Base-by-base conservation (phyloP, 129 eudicot genomes). In the Gnaphalium uliginosum region DNA sequence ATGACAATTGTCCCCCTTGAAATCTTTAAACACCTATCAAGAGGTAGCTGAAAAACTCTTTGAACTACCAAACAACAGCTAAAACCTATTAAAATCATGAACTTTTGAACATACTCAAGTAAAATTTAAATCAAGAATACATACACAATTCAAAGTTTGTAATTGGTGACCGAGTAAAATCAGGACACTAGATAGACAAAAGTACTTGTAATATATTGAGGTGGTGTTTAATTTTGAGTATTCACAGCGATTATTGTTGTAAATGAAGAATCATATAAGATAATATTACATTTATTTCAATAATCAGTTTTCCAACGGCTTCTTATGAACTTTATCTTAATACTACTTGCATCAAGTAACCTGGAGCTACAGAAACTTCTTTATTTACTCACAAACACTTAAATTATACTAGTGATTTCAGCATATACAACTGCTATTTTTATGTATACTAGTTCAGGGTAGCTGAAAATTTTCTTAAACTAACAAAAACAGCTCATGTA, bases 381-480 rank as follows among this genome's bases (percentile, higher is more conserved):
- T 51, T 76, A 54, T 35, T 14, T 66, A 56, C 74, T 35, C 46
- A n/a, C 57, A 66, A 76, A 43, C 56, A 64, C n/a, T 8, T 14
- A 21, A 64, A 0, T 51, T 74, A 19, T 11, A 46, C 51, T 11
- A 74, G 32, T 68, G 29, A 37, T 46, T 41, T 69, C 18, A 77
- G 37, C 69, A 68, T 32, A 23, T 57, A 54, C 68, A 35, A 21
- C 15, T 19, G 57, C 26, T 56, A 2, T 19, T n/a, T 41, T n/a
- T 46, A 75, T 29, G 24, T 46, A 13, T 62, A 6, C 60, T 74
- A 46, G 11, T 62, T 35, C 5, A 58, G 18, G 66, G 77, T 73
- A 60, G 57, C 77, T 73, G 27, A 73, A 35, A 72, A 14, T 24
- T 21, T 39, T 35, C 58, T 21, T 64, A 62, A 74, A 43, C 61